Conservation (phyloP, 371 early-diverging fungal species). For the Actinomucor elegans region DNA sequence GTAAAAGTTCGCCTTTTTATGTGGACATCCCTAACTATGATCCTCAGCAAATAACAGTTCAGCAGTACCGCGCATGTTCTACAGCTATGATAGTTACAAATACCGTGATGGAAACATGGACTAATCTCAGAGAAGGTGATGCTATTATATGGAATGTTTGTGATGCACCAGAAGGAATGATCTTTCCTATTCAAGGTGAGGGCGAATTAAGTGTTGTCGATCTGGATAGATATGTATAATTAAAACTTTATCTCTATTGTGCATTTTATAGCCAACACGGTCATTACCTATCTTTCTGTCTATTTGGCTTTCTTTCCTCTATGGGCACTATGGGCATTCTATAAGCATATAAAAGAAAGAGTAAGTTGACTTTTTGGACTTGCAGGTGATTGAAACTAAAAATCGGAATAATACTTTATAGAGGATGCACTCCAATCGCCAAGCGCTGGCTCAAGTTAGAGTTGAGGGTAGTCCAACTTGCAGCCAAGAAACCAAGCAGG, state of each 20-base stretch:
- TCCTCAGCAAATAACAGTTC: conserved; percentile 36
- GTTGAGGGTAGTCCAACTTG: background rate
- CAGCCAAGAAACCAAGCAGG: background rate
- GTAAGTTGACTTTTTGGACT: background rate
- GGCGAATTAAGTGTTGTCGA: too few relatives aligned
- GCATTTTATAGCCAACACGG: conserved; percentile 26
- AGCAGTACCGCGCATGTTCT: conserved; percentile 40
- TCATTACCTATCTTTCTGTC: conserved; percentile 29
- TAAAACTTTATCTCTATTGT: background rate
- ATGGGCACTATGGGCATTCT: conserved; percentile 32
- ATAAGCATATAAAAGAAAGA: conserved; percentile 31
- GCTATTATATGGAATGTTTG: conserved; percentile 41
- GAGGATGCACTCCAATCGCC: background rate
- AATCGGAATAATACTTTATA: background rate
- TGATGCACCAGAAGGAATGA: conserved; percentile 27
- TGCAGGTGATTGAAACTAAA: background rate
- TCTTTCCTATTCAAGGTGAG: conserved; percentile 34
- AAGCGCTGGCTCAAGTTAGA: background rate
- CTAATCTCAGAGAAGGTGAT: background rate
- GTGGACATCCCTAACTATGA: conserved; percentile 26
- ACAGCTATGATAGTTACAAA: conserved; percentile 15
- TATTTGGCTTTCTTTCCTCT: conserved; percentile 17
- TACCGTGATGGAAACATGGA: conserved; percentile 28
- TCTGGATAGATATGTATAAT: background rate
- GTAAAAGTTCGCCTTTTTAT: background rate